These are phyloP conservation scores for Xeromyces bisporus DNA, from an alignment of 495 filamentous ascomycete genomes.

Conservation along the genomic window DNA sequence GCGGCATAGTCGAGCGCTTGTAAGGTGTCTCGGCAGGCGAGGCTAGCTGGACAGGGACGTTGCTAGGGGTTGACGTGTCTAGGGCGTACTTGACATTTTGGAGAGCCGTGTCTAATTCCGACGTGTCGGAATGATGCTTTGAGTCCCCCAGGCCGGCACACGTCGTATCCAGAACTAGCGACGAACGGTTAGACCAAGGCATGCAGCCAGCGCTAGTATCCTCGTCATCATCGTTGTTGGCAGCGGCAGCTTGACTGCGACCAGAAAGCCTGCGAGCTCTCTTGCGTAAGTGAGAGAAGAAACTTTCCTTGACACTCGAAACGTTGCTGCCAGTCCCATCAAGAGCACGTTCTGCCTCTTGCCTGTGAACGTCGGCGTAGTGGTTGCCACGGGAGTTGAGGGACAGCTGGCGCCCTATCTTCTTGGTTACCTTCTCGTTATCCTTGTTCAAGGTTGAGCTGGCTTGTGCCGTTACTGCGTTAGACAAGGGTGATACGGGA, in stretches of 20 bases:
- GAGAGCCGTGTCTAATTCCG: constrained; percentile 66
- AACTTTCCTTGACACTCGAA: constrained; percentile 62
- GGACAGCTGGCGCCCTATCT: constrained; percentile 90
- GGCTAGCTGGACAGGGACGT: constrained; percentile 30
- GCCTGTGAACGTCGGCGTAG: constrained; percentile 70
- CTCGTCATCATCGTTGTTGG: constrained; percentile 69
- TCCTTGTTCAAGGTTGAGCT: constrained; percentile 24
- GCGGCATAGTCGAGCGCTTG: constrained; percentile 60
- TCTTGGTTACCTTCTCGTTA: constrained; percentile 39
- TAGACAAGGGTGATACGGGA: constrained; percentile 83
- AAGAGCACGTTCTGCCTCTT: constrained; percentile 79
- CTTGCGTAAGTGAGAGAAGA: constrained; percentile 95
- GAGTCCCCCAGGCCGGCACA: constrained; percentile 29
- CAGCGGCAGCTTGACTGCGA: constrained; percentile 58
- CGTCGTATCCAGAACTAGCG: constrained; percentile 59
- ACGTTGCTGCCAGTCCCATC: constrained; percentile 62
- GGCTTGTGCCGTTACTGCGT: constrained; percentile 82
- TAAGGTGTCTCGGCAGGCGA: constrained; percentile 34
- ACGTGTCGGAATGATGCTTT: constrained; percentile 31
- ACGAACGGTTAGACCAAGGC: constrained; percentile 76
- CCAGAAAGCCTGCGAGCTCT: constrained; percentile 85
- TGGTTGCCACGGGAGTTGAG: constrained; percentile 88
- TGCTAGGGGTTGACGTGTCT: constrained; percentile 33
- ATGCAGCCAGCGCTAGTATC: constrained; percentile 81
- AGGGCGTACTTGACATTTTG: constrained; percentile 49